These are phyloP conservation scores for Claviceps arundinis DNA, from an alignment of 2,329 filamentous ascomycete species.

Conservation along the genomic window DNA sequence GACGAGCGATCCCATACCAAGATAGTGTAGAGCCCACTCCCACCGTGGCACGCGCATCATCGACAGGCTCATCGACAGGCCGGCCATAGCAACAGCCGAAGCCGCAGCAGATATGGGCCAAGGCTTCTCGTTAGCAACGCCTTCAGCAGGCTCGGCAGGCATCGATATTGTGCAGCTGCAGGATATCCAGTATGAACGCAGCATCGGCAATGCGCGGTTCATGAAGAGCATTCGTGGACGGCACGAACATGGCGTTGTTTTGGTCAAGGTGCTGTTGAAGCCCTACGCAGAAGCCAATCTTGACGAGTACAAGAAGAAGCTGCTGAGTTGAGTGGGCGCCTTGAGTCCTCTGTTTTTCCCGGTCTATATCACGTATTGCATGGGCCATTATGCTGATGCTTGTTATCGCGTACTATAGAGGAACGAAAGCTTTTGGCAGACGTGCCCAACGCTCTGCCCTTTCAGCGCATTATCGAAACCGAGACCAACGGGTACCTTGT, in stretches of 20 bases:
- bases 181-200: conserved; percentile 84
- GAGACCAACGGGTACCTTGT: conserved; percentile 85
- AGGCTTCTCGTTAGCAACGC: conserved; percentile 85
- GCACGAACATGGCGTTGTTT: conserved; percentile 78
- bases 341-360: no score
- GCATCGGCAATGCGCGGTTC: conserved; percentile 80
- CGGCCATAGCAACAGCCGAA: no score
- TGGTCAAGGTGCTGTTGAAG: conserved; percentile 92
- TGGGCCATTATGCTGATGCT: no score
- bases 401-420: conserved; percentile 46
- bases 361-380: no score
- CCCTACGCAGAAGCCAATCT: conserved; percentile 73
- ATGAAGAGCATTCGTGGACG: conserved; percentile 93
- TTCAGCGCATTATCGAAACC: conserved; percentile 85
- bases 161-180: conserved; percentile 89
- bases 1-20: background rate
- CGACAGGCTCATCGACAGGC: no score
- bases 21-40: conserved; percentile 1
- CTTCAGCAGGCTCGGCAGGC: conserved; percentile 79
- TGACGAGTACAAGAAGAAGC: conserved; percentile 61
- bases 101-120: conserved; percentile 61
- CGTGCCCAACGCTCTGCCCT: conserved; percentile 81
- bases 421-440: conserved; percentile 69
- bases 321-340: conserved; percentile 29
- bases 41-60: background rate